A percentile compares a stretch with the other conserved stretches of the same genome.
Conservation (phyloP, 768 basidiomycete species). For the Amanita fuliginea region DNA sequence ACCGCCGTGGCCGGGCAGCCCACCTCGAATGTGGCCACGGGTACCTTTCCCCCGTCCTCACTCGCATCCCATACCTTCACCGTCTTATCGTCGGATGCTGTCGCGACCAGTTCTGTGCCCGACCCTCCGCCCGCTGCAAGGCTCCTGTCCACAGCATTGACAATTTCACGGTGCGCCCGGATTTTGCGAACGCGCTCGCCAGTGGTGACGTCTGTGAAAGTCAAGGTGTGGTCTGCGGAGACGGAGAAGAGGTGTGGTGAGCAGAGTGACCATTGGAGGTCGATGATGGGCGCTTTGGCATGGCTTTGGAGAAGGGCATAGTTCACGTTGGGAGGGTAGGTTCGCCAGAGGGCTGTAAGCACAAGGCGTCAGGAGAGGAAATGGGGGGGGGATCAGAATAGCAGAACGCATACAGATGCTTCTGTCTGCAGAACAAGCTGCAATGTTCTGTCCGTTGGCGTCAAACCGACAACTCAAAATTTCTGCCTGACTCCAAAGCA, state of each 20-base stretch:
- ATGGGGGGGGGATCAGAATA: too few species aligned
- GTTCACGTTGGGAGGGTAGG: constrained; percentile 87
- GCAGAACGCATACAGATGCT: too few species aligned
- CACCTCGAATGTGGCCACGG: constrained; percentile 72
- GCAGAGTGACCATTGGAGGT: constrained; percentile 82
- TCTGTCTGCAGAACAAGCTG: constrained; percentile 84
- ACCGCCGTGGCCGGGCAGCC: constrained; percentile 90
- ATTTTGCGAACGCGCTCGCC: constrained; percentile 76
- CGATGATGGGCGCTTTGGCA: constrained; percentile 86
- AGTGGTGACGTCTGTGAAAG: constrained; percentile 68
- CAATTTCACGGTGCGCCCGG: constrained; percentile 82
- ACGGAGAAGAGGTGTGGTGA: constrained; percentile 70
- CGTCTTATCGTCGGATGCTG: constrained; percentile 86
- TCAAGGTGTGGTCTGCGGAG: constrained; percentile 81
- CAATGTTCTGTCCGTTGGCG: constrained; percentile 87
- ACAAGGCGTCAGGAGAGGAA: neutral
- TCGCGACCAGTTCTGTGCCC: constrained; percentile 77
- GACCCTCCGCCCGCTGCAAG: constrained; percentile 57
- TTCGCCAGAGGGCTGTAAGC: constrained; percentile 71
- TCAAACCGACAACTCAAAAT: constrained; percentile 90
- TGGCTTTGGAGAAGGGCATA: constrained; percentile 76
- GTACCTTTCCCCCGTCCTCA: constrained; percentile 58
- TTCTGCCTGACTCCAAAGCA: constrained; percentile 45
- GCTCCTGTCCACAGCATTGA: constrained; percentile 83
- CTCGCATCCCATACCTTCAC: constrained; percentile 90